Evolutionary conservation across 2,329 filamentous ascomycete genomes (phyloP), one percentile per base, ranked within the genome.

Genomic region (Scytalidium sp.): DNA sequence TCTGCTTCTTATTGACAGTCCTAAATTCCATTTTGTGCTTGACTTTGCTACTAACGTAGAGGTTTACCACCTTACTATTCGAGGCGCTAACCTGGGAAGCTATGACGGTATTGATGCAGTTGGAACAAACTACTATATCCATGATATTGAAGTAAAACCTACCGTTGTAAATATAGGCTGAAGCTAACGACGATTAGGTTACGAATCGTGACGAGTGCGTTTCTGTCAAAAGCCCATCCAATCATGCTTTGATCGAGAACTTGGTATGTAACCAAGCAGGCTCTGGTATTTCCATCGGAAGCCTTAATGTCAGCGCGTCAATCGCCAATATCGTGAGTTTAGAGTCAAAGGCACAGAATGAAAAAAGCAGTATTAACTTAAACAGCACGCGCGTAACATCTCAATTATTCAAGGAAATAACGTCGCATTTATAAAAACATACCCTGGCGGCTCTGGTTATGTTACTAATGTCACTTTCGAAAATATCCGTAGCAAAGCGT

Each of bases 141-240:
- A 70, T 40, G 65, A 70, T 43, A 66, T 64, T 22, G 66, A 68
- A 54, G 59, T 36, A 39, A 19, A 2, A 10, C n/a, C 19, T 21
- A 22, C 56, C 56, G 49, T 43, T 10, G 15, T 1, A n/a, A 13
- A 13, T 22, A 27, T 19, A 15, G 0, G 25, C 7, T 29, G 7
- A 2, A 15, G 32, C 52, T 43, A 52, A 15, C 17, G 21, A 22
- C 13, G 4, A 1, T 19, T 4, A 65, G 60, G 61, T 66, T 2
- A 70, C 68, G 0, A 70, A 70, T 50, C 55, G 67, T 3, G 67
- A 70, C 45, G 67, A 69, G 46, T 70, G 67, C 42, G 62, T 70
- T 19, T 66, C 64, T 8, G 60, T 70, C 1, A 70, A 70, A 47
- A 63, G 57, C n/a, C 68, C 67, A 3, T 66, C 64, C 0, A 60